A percentile compares a stretch with the other conserved stretches of the same genome.
Evolutionary conservation across 2,329 filamentous ascomycete species (phyloP).

Genomic region (Pseudogymnoascus sp.): DNA sequence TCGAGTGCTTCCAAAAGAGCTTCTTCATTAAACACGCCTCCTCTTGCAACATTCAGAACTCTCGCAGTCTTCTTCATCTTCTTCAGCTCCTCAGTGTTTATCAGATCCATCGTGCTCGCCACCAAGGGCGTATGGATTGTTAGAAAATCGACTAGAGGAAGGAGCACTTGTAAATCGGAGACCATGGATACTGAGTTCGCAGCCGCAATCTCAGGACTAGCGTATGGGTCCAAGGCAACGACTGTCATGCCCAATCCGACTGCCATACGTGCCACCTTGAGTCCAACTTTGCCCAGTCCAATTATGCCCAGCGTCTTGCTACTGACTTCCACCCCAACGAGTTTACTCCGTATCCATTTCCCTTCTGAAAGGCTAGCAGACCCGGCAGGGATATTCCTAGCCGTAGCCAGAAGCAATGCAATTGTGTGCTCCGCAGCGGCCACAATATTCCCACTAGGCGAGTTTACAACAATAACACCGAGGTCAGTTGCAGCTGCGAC

Average conservation of each 20-base stretch:
- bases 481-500: slow-evolving; percentile 63
- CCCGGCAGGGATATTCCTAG: slow-evolving; percentile 64
- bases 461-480: slow-evolving; percentile 75
- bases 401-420: slow-evolving; percentile 64
- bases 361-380: slow-evolving; percentile 63
- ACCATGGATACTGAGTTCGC: slow-evolving; percentile 59
- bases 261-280: slow-evolving; percentile 73
- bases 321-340: slow-evolving; percentile 72
- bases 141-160: slow-evolving; percentile 65
- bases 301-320: slow-evolving; percentile 71
- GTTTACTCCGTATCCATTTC: slow-evolving; percentile 66
- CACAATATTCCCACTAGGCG: slow-evolving; percentile 70
- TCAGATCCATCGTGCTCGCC: slow-evolving; percentile 67
- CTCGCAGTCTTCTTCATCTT: slow-evolving; percentile 67
- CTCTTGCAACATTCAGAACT: slow-evolving; percentile 71
- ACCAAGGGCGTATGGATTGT: slow-evolving; percentile 77
- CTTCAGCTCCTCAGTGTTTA: slow-evolving; percentile 57
- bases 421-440: slow-evolving; percentile 75
- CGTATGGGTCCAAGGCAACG: slow-evolving; percentile 69
- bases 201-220: slow-evolving; percentile 62
- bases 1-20: slow-evolving; percentile 65
- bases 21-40: slow-evolving; percentile 71
- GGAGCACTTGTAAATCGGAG: slow-evolving; percentile 49
- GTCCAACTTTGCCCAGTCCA: slow-evolving; percentile 74
- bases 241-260: slow-evolving; percentile 72